Conservation (phyloP, 768 basidiomycete genomes). For the Mycena venus region DNA sequence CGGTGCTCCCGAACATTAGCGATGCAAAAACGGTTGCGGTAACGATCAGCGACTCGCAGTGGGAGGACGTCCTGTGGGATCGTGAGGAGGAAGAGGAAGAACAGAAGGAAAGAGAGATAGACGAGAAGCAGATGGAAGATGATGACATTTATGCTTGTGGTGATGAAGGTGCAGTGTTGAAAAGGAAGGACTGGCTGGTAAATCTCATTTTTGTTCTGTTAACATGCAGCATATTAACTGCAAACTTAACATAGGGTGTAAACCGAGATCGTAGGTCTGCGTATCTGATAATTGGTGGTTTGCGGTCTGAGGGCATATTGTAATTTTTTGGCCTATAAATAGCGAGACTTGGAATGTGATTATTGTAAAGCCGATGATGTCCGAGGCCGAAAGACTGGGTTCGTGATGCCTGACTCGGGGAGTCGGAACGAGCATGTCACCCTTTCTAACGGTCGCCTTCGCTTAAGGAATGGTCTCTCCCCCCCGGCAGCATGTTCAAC, state of each 20-base stretch:
- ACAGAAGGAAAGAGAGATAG: constrained; percentile 41
- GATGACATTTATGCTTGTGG: constrained; percentile 76
- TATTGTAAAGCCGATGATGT: constrained; percentile 34
- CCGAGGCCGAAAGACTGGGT: constrained; percentile 2
- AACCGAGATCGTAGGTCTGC: constrained; percentile 86
- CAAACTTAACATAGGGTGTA: too few relatives aligned
- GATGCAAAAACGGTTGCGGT: constrained; percentile 85
- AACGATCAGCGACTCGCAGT: constrained; percentile 81
- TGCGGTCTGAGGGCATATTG: constrained; percentile 76
- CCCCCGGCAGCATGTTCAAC: constrained; percentile 26
- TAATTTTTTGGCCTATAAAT: neutral
- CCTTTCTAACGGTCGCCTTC: neutral
- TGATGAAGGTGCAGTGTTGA: constrained; percentile 61
- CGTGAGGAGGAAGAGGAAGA: constrained; percentile 70
- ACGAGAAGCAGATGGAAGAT: constrained; percentile 38
- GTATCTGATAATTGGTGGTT: constrained; percentile 82
- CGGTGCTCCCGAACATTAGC: constrained; percentile 78
- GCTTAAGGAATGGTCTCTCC: constrained; percentile 28
- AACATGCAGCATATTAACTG: too few relatives aligned
- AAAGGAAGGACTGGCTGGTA: constrained; percentile 78
- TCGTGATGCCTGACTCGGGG: constrained; percentile 4
- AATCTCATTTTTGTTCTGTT: too few relatives aligned
- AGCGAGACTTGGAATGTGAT: too few relatives aligned
- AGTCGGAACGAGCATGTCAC: too few relatives aligned
- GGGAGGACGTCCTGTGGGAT: constrained; percentile 87